Conservation (phyloP, 257 asterid genomes). For the Apocynum venetum region DNA sequence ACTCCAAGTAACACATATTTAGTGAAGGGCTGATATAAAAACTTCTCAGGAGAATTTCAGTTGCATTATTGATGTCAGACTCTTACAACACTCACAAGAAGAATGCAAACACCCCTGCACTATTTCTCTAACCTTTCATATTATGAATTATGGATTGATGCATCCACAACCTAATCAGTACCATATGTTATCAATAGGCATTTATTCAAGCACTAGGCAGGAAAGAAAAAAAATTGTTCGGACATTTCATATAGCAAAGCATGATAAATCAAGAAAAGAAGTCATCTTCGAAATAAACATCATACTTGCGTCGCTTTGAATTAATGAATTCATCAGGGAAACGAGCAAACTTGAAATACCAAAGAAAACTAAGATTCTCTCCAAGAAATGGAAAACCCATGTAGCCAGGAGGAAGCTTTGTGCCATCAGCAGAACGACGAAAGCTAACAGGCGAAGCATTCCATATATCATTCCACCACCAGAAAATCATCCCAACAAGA, state of each 20-base stretch:
- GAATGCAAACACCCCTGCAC: not conserved
- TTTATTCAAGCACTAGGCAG: not conserved
- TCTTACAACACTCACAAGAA: not conserved
- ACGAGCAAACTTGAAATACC: slow-evolving; percentile 46
- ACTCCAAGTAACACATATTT: no score
- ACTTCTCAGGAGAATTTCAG: not conserved
- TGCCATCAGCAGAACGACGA: slow-evolving; percentile 18
- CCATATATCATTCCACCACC: slow-evolving; percentile 53
- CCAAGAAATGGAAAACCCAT: slow-evolving; percentile 61
- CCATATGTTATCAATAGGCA: not conserved
- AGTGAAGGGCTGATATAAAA: not conserved
- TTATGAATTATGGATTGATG: not conserved
- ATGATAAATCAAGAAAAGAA: not conserved
- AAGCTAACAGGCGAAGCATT: slow-evolving; percentile 26
- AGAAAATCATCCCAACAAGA: slow-evolving; percentile 25
- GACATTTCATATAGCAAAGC: not conserved
- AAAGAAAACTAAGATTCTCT: slow-evolving; percentile 44
- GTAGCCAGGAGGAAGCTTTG: slow-evolving; percentile 50
- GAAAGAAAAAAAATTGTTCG: not conserved
- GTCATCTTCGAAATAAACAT: not conserved
- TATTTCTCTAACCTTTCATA: not conserved
- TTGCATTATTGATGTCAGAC: not conserved
- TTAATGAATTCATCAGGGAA: slow-evolving; percentile 50
- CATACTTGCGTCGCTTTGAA: slow-evolving; percentile 42
- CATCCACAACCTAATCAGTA: not conserved